Percentiles rank a stretch among this genome's conserved stretches.
Evolutionary conservation across 164 flowering plant genomes (phyloP).

Genomic region (Protea cynaroides): DNA sequence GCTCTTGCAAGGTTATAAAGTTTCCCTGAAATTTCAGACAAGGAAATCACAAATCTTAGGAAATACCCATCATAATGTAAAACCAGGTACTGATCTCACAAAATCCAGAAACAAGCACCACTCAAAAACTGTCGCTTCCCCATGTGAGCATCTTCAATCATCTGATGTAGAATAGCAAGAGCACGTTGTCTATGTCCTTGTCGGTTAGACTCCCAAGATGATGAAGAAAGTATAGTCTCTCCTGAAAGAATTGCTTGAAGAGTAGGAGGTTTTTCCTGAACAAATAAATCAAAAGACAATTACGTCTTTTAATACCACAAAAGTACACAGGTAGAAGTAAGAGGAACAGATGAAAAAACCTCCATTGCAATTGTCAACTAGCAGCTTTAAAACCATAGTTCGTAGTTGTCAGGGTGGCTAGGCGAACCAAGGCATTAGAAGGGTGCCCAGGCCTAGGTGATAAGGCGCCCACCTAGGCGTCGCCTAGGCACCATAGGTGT

Average conservation of each 20-base stretch:
- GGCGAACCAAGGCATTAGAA: too few relatives aligned
- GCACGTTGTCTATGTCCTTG: slow-evolving; percentile 94
- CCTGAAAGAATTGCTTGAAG: slow-evolving; percentile 74
- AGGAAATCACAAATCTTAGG: slow-evolving; percentile 7
- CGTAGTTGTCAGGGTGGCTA: too few relatives aligned
- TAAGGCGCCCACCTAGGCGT: too few relatives aligned
- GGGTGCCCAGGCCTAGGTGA: too few relatives aligned
- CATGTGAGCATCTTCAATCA: slow-evolving; percentile 98
- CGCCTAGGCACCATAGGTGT: too few relatives aligned
- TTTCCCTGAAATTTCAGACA: slow-evolving; percentile 54
- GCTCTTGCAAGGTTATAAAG: slow-evolving; percentile 98
- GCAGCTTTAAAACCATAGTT: too few relatives aligned
- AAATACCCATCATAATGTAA: not conserved
- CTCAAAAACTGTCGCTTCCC: slow-evolving; percentile 97
- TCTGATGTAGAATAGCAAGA: slow-evolving; percentile 86
- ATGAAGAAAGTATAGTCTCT: slow-evolving; percentile 37
- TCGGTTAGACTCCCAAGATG: slow-evolving; percentile 51
- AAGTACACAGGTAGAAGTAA: not conserved
- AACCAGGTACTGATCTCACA: not conserved
- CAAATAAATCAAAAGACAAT: slow-evolving; percentile 8
- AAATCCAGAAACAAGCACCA: slow-evolving; percentile 36
- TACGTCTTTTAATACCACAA: not conserved
- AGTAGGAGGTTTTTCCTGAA: slow-evolving; percentile 61
- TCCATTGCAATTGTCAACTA: too few relatives aligned
- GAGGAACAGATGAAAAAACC: not conserved